Base-by-base conservation (phyloP, 257 asterid species). In the Apocynum venetum region DNA sequence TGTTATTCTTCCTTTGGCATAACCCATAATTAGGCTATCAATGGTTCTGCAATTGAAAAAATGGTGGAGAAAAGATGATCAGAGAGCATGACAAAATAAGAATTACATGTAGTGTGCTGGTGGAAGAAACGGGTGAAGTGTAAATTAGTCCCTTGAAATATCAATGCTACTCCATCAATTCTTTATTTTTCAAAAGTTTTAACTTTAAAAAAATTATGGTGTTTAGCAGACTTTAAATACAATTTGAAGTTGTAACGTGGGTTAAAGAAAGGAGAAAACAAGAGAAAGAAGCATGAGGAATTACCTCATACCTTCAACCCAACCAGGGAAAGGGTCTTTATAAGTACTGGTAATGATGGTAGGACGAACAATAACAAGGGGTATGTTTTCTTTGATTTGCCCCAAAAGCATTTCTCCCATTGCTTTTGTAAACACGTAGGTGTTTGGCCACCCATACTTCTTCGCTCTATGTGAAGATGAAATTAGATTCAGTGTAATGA, bases 271-370 rank as follows among this genome's bases (percentile, higher is more conserved):
- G 15, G 14, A 46, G 4, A 4, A 4, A 31, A 61, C 6, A 0
- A 8, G 2, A 4, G 15, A 5, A 49, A 3, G 9, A 36, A 60
- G 17, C 56, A 25, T 0, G 5, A 41, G 68, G 38, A 46, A 44
- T 46, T 80, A 91, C 98, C 96, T 89, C 64, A 90, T 10, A 3
- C 98, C 98, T 89, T 94, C 97, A 38, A 88, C 87, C 98, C 97
- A 94, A 48, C 98, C 98, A 0, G 97, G 92, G 78, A 92, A 92
- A 0, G 98, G 97, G 7, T 94, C 93, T 80, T 88, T 88, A 77
- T 43, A 84, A 68, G 98, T 94, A 44, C 97, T 89, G 15, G 97
- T 87, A 9, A 92, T 65, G 2, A 94, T 87, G 12, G 97, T 88
- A 2, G 98, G 98, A 31, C 97, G 96, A 60, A 92, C 38, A 69